These are phyloP conservation scores for Uromyces viciae-fabae DNA, from an alignment of 1,284 basidiomycete genomes.

Conservation along the genomic window DNA sequence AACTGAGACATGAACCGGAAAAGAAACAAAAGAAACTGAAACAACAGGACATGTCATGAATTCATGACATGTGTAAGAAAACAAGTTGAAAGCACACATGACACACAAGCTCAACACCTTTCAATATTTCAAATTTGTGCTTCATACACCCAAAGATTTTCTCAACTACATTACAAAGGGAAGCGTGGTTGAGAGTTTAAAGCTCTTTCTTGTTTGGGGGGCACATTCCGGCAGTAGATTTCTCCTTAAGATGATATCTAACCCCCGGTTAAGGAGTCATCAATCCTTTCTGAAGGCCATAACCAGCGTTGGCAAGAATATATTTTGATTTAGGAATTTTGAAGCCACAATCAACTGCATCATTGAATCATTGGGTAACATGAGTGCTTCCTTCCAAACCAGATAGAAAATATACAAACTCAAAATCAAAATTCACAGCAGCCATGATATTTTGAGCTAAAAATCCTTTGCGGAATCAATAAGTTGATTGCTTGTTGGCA, in stretches of 20 bases:
- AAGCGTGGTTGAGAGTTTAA: slow-evolving; percentile 4
- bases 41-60: too few species aligned
- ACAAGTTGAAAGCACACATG: too few species aligned
- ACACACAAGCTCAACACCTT: too few species aligned
- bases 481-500: slow-evolving; percentile 46
- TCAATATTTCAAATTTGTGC: too few species aligned
- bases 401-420: slow-evolving; percentile 54
- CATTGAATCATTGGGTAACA: slow-evolving; percentile 53
- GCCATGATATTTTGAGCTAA: slow-evolving; percentile 54
- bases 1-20: too few species aligned
- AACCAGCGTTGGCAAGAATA: neutral
- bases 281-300: slow-evolving; percentile 50
- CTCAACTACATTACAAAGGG: too few species aligned
- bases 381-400: slow-evolving; percentile 57
- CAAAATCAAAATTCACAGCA: slow-evolving; percentile 52
- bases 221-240: neutral
- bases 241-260: slow-evolving; percentile 55
- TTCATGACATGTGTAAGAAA: too few species aligned
- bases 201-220: neutral
- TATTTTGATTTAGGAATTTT: neutral
- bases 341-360: neutral
- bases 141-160: too few species aligned
- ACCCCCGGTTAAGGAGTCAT: slow-evolving; percentile 54
- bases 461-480: slow-evolving; percentile 51
- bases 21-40: too few species aligned